Conservation (phyloP, 441 rosid genomes). For the Theobroma grandiflorum region DNA sequence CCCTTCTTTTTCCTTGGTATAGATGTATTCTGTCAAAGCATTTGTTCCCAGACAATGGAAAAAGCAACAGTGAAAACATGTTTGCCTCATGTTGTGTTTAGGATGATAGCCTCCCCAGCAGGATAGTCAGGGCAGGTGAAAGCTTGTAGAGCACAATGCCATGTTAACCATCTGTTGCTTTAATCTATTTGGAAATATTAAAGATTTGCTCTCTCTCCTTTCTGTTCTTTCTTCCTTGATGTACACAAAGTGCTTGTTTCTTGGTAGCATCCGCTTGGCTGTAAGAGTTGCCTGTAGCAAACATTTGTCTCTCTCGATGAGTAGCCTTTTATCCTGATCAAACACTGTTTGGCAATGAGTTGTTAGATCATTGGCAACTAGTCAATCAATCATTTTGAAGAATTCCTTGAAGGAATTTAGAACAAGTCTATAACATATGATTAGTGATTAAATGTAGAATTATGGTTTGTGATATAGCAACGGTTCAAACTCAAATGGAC, state of each 20-base stretch:
- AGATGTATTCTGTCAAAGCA: slow-evolving; percentile 47
- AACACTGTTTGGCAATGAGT: not conserved
- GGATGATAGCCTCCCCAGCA: slow-evolving; percentile 35
- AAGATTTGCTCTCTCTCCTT: slow-evolving; percentile 22
- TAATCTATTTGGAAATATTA: slow-evolving; percentile 40
- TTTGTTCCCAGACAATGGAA: slow-evolving; percentile 48
- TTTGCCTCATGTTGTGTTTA: slow-evolving; percentile 39
- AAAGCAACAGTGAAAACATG: slow-evolving; percentile 42
- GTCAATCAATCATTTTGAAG: not conserved
- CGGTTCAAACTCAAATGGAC: not conserved
- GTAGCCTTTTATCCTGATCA: not conserved
- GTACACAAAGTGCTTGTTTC: not conserved
- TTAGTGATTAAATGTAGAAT: not conserved
- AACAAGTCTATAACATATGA: not conserved
- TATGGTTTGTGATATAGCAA: not conserved
- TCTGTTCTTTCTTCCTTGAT: not conserved
- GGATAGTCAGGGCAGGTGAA: slow-evolving; percentile 34
- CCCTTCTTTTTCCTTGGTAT: slow-evolving; percentile 32
- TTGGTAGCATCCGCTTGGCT: not conserved
- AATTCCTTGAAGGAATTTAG: not conserved
- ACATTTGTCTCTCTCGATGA: not conserved
- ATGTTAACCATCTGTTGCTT: slow-evolving; percentile 34
- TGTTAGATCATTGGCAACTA: not conserved
- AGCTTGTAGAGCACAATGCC: slow-evolving; percentile 34
- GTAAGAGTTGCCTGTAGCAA: not conserved